phyloP scores from a whole-genome alignment of 2,329 filamentous ascomycete genomes.

The Pseudogymnoascus sp. region DNA sequence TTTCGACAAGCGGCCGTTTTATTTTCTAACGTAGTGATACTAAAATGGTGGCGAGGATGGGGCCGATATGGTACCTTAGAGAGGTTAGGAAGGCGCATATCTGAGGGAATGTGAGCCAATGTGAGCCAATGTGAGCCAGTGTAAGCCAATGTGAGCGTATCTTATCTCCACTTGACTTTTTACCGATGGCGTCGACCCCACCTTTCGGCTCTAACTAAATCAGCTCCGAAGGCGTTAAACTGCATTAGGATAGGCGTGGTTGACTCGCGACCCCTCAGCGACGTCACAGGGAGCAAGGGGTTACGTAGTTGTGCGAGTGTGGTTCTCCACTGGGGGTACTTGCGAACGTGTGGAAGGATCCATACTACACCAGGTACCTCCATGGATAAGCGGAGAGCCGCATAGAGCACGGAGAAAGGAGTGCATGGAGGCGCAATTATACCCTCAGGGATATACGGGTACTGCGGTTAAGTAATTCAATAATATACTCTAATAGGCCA shows the following conservation, averaged over 20 bases:
- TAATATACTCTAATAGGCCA: neutral
- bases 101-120: neutral
- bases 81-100: neutral
- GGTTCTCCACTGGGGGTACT: neutral
- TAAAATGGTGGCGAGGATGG: constrained; percentile 9
- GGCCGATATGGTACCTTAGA: constrained; percentile 1
- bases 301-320: neutral
- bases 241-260: neutral
- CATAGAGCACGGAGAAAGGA: neutral
- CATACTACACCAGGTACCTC: neutral
- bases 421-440: neutral
- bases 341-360: neutral
- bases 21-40: constrained; percentile 2
- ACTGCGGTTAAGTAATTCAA: neutral
- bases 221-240: neutral
- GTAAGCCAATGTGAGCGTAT: neutral
- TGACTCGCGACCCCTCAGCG: constrained; percentile 4
- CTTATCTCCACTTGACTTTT: neutral
- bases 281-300: constrained; percentile 6
- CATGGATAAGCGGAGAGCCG: constrained; percentile 6
- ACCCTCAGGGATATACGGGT: neutral
- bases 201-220: constrained; percentile 4
- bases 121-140: neutral
- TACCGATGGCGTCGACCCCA: neutral
- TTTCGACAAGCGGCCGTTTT: constrained; percentile 7